A percentile compares a stretch with the other conserved stretches of the same genome.
Evolutionary conservation across 768 basidiomycete species (phyloP).

Genomic region (Albatrellus ellisii): DNA sequence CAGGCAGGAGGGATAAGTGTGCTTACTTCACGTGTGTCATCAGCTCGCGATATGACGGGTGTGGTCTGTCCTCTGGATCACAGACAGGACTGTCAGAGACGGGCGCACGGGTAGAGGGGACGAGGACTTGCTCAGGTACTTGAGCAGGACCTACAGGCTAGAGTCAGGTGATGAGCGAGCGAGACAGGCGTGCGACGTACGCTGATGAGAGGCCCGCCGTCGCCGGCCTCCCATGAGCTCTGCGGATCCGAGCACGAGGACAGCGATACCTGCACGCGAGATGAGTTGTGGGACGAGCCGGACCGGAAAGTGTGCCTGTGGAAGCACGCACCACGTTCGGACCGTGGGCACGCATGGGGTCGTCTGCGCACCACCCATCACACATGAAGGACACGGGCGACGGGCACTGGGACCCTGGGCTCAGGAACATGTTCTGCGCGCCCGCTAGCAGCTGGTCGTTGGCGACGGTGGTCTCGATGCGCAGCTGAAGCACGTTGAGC

Average conservation of each 20-base stretch:
- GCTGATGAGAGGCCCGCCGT: conserved; percentile 12
- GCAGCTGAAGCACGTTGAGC: background rate
- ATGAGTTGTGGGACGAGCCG: background rate
- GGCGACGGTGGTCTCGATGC: background rate
- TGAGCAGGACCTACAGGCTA: background rate
- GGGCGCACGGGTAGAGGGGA: background rate
- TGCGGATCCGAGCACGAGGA: conserved; percentile 16
- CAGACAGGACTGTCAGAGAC: background rate
- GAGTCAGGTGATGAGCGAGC: background rate
- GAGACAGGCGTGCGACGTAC: conserved; percentile 3
- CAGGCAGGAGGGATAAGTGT: background rate
- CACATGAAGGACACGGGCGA: conserved; percentile 13
- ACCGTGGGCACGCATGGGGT: background rate
- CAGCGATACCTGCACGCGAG: conserved; percentile 9
- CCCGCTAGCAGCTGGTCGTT: background rate
- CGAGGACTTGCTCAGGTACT: conserved; percentile 3
- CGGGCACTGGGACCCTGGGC: conserved; percentile 2
- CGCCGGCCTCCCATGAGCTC: conserved; percentile 13
- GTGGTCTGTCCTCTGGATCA: conserved; percentile 3
- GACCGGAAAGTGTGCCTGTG: background rate
- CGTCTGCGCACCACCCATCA: conserved; percentile 13
- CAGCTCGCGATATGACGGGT: conserved; percentile 11
- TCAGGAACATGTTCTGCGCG: background rate
- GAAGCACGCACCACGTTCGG: conserved; percentile 6
- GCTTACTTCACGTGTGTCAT: conserved; percentile 12